Evolutionary conservation across 768 basidiomycete genomes (phyloP).

Genomic region (Boletus rex-veris): DNA sequence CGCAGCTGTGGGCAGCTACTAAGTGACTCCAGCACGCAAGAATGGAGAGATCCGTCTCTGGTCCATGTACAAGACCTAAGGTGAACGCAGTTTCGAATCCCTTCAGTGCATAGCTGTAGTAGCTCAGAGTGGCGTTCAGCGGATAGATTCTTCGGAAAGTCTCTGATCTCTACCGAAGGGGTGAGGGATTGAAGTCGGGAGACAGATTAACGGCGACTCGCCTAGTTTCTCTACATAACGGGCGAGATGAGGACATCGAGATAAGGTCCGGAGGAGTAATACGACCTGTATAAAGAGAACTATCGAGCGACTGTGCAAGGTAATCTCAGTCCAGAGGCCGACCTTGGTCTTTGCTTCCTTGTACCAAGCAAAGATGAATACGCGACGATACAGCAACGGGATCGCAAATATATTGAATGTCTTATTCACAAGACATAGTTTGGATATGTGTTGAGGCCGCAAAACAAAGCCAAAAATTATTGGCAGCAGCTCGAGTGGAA

Average conservation of each 20-base stretch:
- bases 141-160: constrained; percentile 58
- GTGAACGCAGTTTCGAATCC: constrained; percentile 58
- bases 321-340: constrained; percentile 4
- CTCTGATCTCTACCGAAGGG: constrained; percentile 55
- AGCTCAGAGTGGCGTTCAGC: constrained; percentile 33
- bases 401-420: constrained; percentile 50
- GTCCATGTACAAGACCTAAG: constrained; percentile 74
- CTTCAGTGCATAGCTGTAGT: constrained; percentile 42
- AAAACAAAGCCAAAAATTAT: constrained; percentile 48
- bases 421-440: constrained; percentile 55
- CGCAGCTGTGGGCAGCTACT: constrained; percentile 38
- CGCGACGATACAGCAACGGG: constrained; percentile 52
- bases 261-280: constrained; percentile 59
- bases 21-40: constrained; percentile 55
- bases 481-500: constrained; percentile 67
- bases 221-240: constrained; percentile 56
- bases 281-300: constrained; percentile 42
- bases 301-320: neutral
- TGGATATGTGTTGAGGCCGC: constrained; percentile 50
- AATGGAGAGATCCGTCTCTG: constrained; percentile 68
- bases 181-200: constrained; percentile 1
- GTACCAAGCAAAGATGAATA: constrained; percentile 70
- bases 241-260: constrained; percentile 53
- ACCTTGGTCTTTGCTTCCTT: constrained; percentile 62
- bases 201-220: constrained; percentile 27